Conservation (phyloP, 1,284 basidiomycete genomes). For the Melampsora abietis-canadensis region DNA sequence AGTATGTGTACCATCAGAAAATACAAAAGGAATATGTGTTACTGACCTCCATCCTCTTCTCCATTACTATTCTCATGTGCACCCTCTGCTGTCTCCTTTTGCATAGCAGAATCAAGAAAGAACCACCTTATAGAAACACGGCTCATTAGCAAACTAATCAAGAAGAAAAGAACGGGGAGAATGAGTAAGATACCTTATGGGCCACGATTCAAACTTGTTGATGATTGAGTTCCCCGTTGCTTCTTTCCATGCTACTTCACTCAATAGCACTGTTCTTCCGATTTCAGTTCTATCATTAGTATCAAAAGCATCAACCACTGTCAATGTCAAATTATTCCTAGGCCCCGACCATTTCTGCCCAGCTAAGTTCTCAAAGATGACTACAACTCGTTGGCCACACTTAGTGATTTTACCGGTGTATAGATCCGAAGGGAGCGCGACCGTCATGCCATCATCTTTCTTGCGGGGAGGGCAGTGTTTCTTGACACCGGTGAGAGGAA, state of each 20-base stretch:
- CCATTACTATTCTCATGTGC: not conserved
- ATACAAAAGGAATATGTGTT: too few species aligned
- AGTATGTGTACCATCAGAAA: too few species aligned
- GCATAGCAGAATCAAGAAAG: not conserved
- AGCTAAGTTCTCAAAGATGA: not conserved
- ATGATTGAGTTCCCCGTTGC: not conserved
- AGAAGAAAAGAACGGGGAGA: too few species aligned
- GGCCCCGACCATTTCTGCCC: not conserved
- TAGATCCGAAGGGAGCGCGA: not conserved
- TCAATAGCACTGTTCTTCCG: not conserved
- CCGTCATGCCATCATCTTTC: not conserved
- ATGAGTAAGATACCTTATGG: too few species aligned
- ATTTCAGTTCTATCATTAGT: not conserved
- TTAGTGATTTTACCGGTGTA: not conserved
- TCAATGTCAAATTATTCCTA: not conserved
- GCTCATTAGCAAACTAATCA: too few species aligned
- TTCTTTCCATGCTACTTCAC: not conserved
- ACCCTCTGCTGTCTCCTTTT: not conserved
- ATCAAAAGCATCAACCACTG: not conserved
- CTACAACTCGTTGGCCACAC: not conserved
- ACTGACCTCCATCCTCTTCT: not conserved
- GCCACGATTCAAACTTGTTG: conserved; percentile 1
- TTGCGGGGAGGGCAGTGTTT: not conserved
- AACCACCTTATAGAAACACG: too few species aligned
- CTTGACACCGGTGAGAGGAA: not conserved